A percentile compares a stretch with the other conserved stretches of the same genome.
These are phyloP conservation scores for Termitomyces sp. DNA, from an alignment of 768 basidiomycete genomes.

Conservation along the genomic window DNA sequence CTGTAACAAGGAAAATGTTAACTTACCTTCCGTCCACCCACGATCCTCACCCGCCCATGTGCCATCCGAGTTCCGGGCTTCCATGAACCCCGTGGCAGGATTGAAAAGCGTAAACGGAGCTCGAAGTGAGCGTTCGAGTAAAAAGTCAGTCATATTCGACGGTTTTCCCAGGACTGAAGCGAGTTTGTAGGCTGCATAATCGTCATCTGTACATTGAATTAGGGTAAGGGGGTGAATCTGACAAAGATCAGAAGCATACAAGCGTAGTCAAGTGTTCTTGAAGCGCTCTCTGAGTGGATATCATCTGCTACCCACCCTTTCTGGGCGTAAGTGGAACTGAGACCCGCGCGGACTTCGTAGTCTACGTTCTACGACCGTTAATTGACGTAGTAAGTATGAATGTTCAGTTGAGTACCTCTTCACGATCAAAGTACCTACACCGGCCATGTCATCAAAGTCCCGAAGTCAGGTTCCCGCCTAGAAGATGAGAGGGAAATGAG, in stretches of 20 bases:
- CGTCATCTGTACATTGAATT: slow-evolving; percentile 49
- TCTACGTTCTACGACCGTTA: slow-evolving; percentile 47
- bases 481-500: neutral
- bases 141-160: slow-evolving; percentile 36
- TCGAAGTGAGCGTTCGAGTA: slow-evolving; percentile 49
- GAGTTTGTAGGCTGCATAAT: slow-evolving; percentile 65
- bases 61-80: slow-evolving; percentile 64
- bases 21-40: slow-evolving; percentile 77
- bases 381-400: neutral
- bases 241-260: slow-evolving; percentile 30
- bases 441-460: neutral
- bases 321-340: slow-evolving; percentile 57
- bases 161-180: slow-evolving; percentile 49
- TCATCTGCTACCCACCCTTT: slow-evolving; percentile 78
- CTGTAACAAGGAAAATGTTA: neutral
- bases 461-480: neutral
- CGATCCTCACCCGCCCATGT: slow-evolving; percentile 64
- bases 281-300: slow-evolving; percentile 73
- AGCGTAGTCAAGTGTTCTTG: slow-evolving; percentile 73
- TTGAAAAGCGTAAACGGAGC: slow-evolving; percentile 67
- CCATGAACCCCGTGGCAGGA: slow-evolving; percentile 70
- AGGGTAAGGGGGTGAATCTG: neutral
- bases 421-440: slow-evolving; percentile 62
- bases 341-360: slow-evolving; percentile 77
- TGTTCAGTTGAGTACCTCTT: slow-evolving; percentile 41